These are phyloP conservation scores for Sporothrix phasma DNA, from an alignment of 2,329 filamentous ascomycete species.

Conservation along the genomic window DNA sequence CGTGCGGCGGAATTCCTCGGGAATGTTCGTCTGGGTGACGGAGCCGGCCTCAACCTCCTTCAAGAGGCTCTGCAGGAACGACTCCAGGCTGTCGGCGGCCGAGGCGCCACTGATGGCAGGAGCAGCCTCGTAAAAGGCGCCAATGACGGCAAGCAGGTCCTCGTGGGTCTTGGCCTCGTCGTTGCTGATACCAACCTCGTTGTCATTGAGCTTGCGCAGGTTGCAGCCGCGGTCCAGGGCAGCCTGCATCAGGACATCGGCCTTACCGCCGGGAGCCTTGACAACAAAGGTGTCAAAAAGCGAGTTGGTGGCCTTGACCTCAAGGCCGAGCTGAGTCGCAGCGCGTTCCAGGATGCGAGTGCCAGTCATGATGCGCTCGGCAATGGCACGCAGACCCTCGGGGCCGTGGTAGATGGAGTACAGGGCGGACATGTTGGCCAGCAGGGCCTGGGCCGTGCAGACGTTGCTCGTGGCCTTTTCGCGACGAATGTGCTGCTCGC, in stretches of 20 bases:
- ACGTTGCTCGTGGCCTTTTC: conserved; percentile 98
- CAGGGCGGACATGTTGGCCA: conserved; percentile 93
- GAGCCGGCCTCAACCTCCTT: conserved; percentile 26
- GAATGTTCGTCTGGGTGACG: conserved; percentile 29
- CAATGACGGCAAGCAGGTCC: conserved; percentile 21
- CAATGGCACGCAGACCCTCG: conserved; percentile 70
- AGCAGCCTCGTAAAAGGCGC: conserved; percentile 16
- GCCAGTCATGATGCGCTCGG: conserved; percentile 63
- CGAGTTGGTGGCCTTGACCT: conserved; percentile 27
- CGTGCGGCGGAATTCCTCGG: conserved; percentile 55
- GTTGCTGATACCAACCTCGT: conserved; percentile 61
- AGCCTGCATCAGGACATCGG: conserved; percentile 40
- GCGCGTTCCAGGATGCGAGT: conserved; percentile 59
- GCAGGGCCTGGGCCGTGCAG: conserved; percentile 85
- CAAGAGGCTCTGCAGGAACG: conserved; percentile 31
- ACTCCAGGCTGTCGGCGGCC: conserved; percentile 11
- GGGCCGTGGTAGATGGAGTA: conserved; percentile 94
- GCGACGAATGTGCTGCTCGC: conserved; percentile 90
- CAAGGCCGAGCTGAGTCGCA: conserved; percentile 52
- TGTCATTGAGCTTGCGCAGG: conserved; percentile 38
- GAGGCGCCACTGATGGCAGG: not conserved
- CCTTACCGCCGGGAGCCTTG: conserved; percentile 33
- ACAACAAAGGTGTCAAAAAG: conserved; percentile 73
- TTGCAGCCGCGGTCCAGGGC: conserved; percentile 46
- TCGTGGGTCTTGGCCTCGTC: conserved; percentile 47